phyloP scores from a whole-genome alignment of 1,139 yeast genomes.

The Lodderomyces beijingensis region DNA sequence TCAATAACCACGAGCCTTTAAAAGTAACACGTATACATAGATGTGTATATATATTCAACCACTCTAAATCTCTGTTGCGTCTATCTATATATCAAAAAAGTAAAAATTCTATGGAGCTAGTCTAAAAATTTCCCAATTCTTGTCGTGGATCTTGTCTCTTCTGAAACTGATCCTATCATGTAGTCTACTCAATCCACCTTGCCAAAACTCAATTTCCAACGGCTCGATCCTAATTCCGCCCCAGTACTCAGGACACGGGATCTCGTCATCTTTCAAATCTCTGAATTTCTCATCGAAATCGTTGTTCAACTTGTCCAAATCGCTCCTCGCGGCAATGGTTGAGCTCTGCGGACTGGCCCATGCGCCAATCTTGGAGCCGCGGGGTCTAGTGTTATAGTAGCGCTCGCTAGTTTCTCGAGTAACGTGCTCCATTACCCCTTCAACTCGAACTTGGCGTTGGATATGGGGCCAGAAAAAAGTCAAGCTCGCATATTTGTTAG shows the following conservation, averaged over 20 bases:
- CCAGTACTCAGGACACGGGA: slow-evolving; percentile 94
- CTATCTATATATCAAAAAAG: no score
- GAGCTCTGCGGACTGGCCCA: slow-evolving; percentile 93
- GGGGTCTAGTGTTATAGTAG: slow-evolving; percentile 82
- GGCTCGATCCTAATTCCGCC: slow-evolving; percentile 92
- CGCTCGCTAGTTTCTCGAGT: slow-evolving; percentile 68
- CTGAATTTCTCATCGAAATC: slow-evolving; percentile 55
- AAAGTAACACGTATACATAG: slow-evolving; percentile 1
- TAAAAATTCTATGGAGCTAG: slow-evolving; percentile 80
- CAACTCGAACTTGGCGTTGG: slow-evolving; percentile 91
- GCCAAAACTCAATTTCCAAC: slow-evolving; percentile 93
- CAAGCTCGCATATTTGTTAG: slow-evolving; percentile 76
- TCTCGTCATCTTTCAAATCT: slow-evolving; percentile 49
- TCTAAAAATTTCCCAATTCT: slow-evolving; percentile 61
- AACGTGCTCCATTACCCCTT: slow-evolving; percentile 76
- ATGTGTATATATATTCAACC: neutral
- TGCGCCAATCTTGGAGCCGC: slow-evolving; percentile 92
- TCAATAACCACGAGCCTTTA: no score
- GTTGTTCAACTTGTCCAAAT: slow-evolving; percentile 52
- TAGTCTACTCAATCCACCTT: slow-evolving; percentile 83
- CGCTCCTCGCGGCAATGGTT: slow-evolving; percentile 52
- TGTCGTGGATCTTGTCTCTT: slow-evolving; percentile 44
- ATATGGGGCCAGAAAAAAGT: slow-evolving; percentile 91
- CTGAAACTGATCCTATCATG: slow-evolving; percentile 85
- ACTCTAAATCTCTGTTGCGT: no score